These are phyloP conservation scores for Pisolithus thermaeus DNA, from an alignment of 1,284 basidiomycete species.

Conservation along the genomic window DNA sequence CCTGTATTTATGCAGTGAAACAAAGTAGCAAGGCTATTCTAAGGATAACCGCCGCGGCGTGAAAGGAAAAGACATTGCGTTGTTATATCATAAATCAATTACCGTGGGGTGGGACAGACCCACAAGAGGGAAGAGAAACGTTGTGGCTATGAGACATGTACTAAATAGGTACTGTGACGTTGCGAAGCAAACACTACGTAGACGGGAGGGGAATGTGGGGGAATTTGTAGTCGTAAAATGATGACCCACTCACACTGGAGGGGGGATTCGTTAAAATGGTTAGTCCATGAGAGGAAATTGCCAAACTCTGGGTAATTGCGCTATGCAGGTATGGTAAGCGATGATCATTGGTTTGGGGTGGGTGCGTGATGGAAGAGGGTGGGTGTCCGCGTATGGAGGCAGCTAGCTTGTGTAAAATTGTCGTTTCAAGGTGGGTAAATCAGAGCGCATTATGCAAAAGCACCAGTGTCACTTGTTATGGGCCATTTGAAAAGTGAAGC, in stretches of 20 bases:
- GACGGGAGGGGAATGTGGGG: neutral
- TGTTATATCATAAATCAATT: slow-evolving; percentile 1
- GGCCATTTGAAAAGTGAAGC: too few species aligned
- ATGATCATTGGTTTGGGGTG: neutral
- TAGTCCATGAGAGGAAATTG: neutral
- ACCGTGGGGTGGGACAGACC: neutral
- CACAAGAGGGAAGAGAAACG: neutral
- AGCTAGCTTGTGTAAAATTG: neutral
- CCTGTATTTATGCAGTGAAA: too few species aligned
- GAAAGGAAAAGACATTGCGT: neutral
- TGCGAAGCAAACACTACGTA: neutral
- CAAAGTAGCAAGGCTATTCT: too few species aligned
- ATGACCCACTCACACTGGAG: neutral
- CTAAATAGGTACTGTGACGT: neutral
- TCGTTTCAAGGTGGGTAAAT: too few species aligned
- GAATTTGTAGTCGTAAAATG: neutral
- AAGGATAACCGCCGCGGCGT: neutral
- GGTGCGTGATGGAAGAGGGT: neutral
- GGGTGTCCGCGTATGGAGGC: slow-evolving; percentile 8
- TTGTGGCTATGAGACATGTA: neutral
- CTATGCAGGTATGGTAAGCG: slow-evolving; percentile 15
- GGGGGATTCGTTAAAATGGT: neutral
- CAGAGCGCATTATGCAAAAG: too few species aligned
- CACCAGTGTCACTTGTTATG: too few species aligned
- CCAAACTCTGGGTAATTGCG: slow-evolving; percentile 1